Evolutionary conservation across 169 alveolate genomes (phyloP), one percentile per base, ranked within the genome.

Genomic region (Toxoplasma gondii): DNA sequence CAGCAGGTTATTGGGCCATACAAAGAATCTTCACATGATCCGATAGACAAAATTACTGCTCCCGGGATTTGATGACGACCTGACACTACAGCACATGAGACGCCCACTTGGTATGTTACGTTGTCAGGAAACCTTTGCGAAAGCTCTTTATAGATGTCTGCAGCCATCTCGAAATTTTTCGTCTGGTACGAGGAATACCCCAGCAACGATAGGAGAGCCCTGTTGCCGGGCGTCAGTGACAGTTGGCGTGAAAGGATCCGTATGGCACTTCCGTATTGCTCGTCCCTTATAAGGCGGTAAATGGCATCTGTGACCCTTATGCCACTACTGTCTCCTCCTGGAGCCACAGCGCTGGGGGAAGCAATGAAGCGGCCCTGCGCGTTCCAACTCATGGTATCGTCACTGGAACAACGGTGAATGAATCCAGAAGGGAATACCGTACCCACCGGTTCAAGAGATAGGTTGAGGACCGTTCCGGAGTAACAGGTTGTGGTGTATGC

Each of bases 131-230:
- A 81, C 49, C 16, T 16, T 53, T 24, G 64, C 36, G 64, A 10
- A 9, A 81, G 88, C 53, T 81, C 88, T n/a, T 41, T n/a, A 34
- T 93, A 93, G 9, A 69, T 41, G 34, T 64, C 88, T 54, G 84
- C 90, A 29, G 95, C 95, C 54, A 45, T 90, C 54, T 44, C 86
- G 70, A 86, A 93, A n/a, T 67, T 86, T 69, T 70, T 39, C 49
- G 44, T 81, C 91, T 38, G 83, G 58, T 93, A 93, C 17, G 58
- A 43, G 69, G 91, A 93, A 58, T 93, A 93, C 17, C 74, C 95
- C 24, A 93, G 93, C 78, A 93, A 34, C 38, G 91, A 45, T 17
- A 64, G 31, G 58, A 93, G 53, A 31, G 93, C 88, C 17, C 45
- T 24, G 58, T 53, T 39, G 29, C 58, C 58, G 27, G 88, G 88